Evolutionary conservation across 116 monocot genomes (phyloP).

Genomic region (Phalaenopsis hybrid): DNA sequence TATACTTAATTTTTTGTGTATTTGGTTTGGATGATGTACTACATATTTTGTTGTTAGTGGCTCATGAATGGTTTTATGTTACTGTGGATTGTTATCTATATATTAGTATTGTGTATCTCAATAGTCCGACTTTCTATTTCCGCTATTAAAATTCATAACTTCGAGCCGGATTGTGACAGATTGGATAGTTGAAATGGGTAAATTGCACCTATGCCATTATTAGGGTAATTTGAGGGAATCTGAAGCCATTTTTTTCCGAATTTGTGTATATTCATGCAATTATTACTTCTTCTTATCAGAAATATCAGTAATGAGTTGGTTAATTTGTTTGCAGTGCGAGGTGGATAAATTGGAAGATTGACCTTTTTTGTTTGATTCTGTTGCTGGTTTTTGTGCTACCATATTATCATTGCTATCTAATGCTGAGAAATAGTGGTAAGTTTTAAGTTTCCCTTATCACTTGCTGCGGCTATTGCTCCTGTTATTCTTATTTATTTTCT

Average conservation of each 20-base stretch:
- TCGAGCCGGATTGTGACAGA: neutral
- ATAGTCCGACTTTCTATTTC: too few species aligned
- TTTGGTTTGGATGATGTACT: too few species aligned
- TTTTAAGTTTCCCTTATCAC: neutral
- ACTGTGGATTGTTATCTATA: too few species aligned
- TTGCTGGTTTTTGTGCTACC: slow-evolving; percentile 81
- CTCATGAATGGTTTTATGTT: too few species aligned
- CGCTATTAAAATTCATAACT: too few species aligned
- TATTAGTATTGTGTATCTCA: too few species aligned
- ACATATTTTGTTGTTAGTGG: too few species aligned
- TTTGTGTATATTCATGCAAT: neutral
- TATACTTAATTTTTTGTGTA: too few species aligned
- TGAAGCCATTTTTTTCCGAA: neutral
- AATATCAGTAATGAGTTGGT: neutral
- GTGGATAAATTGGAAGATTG: slow-evolving; percentile 92
- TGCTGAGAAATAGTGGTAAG: slow-evolving; percentile 72
- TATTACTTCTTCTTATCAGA: neutral
- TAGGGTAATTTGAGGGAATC: neutral
- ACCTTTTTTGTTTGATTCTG: slow-evolving; percentile 78
- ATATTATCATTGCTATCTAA: slow-evolving; percentile 85
- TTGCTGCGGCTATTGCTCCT: neutral
- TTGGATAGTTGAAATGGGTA: neutral
- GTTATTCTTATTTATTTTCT: slow-evolving; percentile 11
- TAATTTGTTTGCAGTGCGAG: slow-evolving; percentile 56
- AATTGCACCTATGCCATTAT: neutral